phyloP scores from a whole-genome alignment of 805 yeast genomes.

The Spathaspora hagerdaliae region DNA sequence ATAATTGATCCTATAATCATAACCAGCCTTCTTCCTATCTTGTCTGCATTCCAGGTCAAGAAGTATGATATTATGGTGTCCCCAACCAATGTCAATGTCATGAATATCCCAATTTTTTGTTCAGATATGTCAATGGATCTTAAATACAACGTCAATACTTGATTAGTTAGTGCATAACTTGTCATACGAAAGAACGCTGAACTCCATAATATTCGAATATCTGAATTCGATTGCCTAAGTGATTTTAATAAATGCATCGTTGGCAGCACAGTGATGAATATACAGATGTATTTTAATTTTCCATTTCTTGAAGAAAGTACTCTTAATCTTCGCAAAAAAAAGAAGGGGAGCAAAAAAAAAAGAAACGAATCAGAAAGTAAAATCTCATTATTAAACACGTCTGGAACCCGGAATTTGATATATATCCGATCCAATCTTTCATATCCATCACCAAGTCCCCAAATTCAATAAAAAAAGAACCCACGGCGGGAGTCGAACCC shows the following conservation, averaged over 20 bases:
- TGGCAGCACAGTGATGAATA: not conserved
- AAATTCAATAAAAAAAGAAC: constrained; percentile 13
- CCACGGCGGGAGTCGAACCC: constrained; percentile 59
- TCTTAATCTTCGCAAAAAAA: too few species aligned
- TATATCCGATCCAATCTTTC: too few species aligned
- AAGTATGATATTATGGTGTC: constrained; percentile 69
- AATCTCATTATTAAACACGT: too few species aligned
- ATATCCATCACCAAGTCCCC: too few species aligned
- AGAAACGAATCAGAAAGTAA: too few species aligned
- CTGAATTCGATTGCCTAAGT: constrained; percentile 39
- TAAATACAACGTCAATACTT: constrained; percentile 67
- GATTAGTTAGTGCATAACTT: constrained; percentile 77
- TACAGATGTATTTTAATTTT: too few species aligned
- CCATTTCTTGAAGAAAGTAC: too few species aligned
- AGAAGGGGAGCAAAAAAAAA: too few species aligned
- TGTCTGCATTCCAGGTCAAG: constrained; percentile 75
- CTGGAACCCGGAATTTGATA: too few species aligned
- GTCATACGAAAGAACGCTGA: constrained; percentile 68
- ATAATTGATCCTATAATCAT: constrained; percentile 59
- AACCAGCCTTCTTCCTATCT: constrained; percentile 62
- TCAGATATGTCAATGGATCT: constrained; percentile 53
- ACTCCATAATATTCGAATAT: constrained; percentile 60
- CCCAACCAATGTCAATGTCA: constrained; percentile 77
- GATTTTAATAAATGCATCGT: constrained; percentile 33
- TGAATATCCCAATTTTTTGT: constrained; percentile 65